Evolutionary conservation across 768 basidiomycete genomes (phyloP).

Genomic region (Termitomyces sp.): DNA sequence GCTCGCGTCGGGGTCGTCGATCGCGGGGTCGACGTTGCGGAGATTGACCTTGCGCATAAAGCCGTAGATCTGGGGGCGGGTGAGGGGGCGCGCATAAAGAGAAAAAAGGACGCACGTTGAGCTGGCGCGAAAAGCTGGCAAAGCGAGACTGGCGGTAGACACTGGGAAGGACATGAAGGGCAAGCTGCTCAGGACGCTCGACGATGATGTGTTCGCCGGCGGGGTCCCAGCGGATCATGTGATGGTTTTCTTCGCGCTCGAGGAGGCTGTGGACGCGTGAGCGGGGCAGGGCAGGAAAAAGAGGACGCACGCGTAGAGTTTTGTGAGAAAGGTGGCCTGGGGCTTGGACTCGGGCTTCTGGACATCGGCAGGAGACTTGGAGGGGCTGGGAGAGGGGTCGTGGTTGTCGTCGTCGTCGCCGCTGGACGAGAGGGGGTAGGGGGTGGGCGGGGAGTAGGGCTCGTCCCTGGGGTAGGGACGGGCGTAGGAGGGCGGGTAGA

Average conservation of each 20-base stretch:
- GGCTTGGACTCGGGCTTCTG: constrained; percentile 73
- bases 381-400: constrained; percentile 41
- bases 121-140: constrained; percentile 95
- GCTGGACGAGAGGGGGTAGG: constrained; percentile 27
- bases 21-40: constrained; percentile 90
- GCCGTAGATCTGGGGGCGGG: constrained; percentile 77
- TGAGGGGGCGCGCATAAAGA: constrained; percentile 18
- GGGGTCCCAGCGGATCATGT: constrained; percentile 96
- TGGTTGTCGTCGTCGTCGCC: constrained; percentile 40
- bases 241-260: constrained; percentile 88
- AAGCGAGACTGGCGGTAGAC: constrained; percentile 96
- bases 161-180: constrained; percentile 87
- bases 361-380: constrained; percentile 31
- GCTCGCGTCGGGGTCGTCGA: constrained; percentile 93
- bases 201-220: constrained; percentile 94
- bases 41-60: constrained; percentile 98
- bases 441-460: constrained; percentile 23
- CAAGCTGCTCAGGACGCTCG: constrained; percentile 88
- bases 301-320: constrained; percentile 82
- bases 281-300: neutral
- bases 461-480: constrained; percentile 26
- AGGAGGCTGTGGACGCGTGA: constrained; percentile 52
- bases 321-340: constrained; percentile 94
- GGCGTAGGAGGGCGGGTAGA: constrained; percentile 43
- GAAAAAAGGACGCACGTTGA: constrained; percentile 65